Evolutionary conservation across 768 basidiomycete species (phyloP).

Genomic region (Pisolithus marmoratus): DNA sequence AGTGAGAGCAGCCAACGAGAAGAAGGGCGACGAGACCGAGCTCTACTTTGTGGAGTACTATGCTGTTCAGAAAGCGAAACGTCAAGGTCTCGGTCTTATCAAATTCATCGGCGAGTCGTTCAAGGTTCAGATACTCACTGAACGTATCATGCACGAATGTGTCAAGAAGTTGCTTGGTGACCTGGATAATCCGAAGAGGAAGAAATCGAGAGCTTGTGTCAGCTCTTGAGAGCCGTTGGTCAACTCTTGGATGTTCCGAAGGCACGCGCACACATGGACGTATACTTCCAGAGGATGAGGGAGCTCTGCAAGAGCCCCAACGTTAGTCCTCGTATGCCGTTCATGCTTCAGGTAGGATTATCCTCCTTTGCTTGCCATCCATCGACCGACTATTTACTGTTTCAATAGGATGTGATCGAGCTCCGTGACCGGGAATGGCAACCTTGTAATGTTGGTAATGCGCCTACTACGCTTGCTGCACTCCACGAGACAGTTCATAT

Average conservation of each 20-base stretch:
- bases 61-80: slow-evolving; percentile 92
- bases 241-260: slow-evolving; percentile 73
- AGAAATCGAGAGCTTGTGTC: slow-evolving; percentile 95
- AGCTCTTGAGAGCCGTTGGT: slow-evolving; percentile 86
- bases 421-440: slow-evolving; percentile 81
- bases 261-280: slow-evolving; percentile 80
- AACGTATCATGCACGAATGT: slow-evolving; percentile 98
- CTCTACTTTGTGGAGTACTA: slow-evolving; percentile 96
- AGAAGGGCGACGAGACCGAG: slow-evolving; percentile 53
- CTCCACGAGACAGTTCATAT: slow-evolving; percentile 74
- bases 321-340: slow-evolving; percentile 84
- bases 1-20: slow-evolving; percentile 60
- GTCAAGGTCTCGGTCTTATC: slow-evolving; percentile 93
- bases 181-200: slow-evolving; percentile 93
- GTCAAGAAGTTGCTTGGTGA: slow-evolving; percentile 93
- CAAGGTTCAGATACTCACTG: slow-evolving; percentile 96
- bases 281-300: slow-evolving; percentile 90
- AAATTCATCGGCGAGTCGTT: slow-evolving; percentile 98
- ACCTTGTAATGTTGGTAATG: slow-evolving; percentile 61
- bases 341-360: slow-evolving; percentile 83
- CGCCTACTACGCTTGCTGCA: slow-evolving; percentile 83
- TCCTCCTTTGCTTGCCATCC: not conserved
- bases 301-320: slow-evolving; percentile 69
- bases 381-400: slow-evolving; percentile 1
- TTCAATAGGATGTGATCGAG: slow-evolving; percentile 79